Conservation (phyloP, 2,329 filamentous ascomycete species). For the Phialemonium atrogriseum region DNA sequence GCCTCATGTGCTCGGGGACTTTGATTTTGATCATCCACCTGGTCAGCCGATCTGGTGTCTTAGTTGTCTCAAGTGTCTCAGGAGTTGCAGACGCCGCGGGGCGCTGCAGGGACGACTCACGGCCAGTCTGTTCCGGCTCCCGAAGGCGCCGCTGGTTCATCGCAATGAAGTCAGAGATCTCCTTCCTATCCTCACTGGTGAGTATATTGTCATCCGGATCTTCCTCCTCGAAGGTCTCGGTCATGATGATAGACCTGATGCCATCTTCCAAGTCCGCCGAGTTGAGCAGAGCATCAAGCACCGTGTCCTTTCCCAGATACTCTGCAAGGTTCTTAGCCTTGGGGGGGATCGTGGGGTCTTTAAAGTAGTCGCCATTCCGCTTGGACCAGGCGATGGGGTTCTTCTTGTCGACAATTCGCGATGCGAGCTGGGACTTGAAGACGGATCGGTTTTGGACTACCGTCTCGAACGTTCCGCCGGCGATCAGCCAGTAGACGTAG, state of each 20-base stretch:
- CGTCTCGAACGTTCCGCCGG: slow-evolving; percentile 73
- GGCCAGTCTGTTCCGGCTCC: slow-evolving; percentile 5
- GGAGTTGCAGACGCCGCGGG: too few species aligned
- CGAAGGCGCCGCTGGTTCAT: slow-evolving; percentile 12
- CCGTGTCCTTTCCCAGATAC: slow-evolving; percentile 53
- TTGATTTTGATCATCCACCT: slow-evolving; percentile 10
- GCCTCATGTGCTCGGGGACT: slow-evolving; percentile 12
- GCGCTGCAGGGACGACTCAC: background rate
- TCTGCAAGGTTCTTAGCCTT: slow-evolving; percentile 40
- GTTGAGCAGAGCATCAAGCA: slow-evolving; percentile 43
- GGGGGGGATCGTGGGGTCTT: slow-evolving; percentile 45
- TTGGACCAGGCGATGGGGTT: slow-evolving; percentile 61
- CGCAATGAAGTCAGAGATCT: slow-evolving; percentile 36
- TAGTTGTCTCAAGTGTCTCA: too few species aligned
- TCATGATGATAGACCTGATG: slow-evolving; percentile 53
- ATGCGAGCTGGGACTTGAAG: slow-evolving; percentile 76
- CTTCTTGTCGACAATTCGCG: slow-evolving; percentile 75
- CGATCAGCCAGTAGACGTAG: slow-evolving; percentile 74
- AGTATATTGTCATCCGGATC: slow-evolving; percentile 47
- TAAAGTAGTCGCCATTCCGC: slow-evolving; percentile 49
- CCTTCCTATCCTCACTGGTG: slow-evolving; percentile 50
- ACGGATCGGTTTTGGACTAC: slow-evolving; percentile 63
- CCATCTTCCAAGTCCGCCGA: slow-evolving; percentile 22
- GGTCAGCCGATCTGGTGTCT: background rate
- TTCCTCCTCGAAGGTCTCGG: slow-evolving; percentile 66